Conservation (phyloP, 257 asterid genomes). For the Cordia subcordata region DNA sequence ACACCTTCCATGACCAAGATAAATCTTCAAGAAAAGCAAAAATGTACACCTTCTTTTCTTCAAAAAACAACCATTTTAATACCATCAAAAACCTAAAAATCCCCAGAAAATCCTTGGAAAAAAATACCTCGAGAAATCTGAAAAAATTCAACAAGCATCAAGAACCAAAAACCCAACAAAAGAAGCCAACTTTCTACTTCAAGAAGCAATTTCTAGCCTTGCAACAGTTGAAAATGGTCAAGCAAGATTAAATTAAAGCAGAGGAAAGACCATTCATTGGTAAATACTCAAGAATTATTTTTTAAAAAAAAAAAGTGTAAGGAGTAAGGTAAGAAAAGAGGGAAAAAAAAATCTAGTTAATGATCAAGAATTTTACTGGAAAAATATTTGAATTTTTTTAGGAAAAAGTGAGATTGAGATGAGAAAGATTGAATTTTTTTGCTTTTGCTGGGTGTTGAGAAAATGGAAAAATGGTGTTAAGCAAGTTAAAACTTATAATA, state of each 20-base stretch:
- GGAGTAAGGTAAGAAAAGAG: constrained; percentile 7
- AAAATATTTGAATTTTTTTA: constrained; percentile 28
- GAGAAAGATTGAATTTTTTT: constrained; percentile 29
- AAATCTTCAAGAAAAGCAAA: constrained; percentile 10
- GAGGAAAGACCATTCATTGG: constrained; percentile 15
- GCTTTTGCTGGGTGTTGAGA: constrained; percentile 24
- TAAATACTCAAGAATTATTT: neutral
- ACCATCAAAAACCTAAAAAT: constrained; percentile 10
- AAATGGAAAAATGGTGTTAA: constrained; percentile 39
- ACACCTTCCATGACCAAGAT: constrained; percentile 53
- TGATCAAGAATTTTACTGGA: neutral
- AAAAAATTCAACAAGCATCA: constrained; percentile 12
- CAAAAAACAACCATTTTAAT: constrained; percentile 32
- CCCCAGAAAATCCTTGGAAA: constrained; percentile 16
- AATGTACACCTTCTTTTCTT: constrained; percentile 7
- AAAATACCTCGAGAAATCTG: constrained; percentile 21
- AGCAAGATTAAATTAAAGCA: constrained; percentile 22
- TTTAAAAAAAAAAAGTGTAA: constrained; percentile 4
- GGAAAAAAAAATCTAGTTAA: constrained; percentile 3
- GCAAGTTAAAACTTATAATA: constrained; percentile 30
- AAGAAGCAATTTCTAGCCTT: constrained; percentile 18
- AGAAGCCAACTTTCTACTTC: constrained; percentile 21
- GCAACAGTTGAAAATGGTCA: constrained; percentile 17
- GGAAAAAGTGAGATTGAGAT: constrained; percentile 16
- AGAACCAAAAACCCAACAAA: constrained; percentile 23